Base-by-base conservation (phyloP, 495 filamentous ascomycete species). In the Rostrohypoxylon terebratum region DNA sequence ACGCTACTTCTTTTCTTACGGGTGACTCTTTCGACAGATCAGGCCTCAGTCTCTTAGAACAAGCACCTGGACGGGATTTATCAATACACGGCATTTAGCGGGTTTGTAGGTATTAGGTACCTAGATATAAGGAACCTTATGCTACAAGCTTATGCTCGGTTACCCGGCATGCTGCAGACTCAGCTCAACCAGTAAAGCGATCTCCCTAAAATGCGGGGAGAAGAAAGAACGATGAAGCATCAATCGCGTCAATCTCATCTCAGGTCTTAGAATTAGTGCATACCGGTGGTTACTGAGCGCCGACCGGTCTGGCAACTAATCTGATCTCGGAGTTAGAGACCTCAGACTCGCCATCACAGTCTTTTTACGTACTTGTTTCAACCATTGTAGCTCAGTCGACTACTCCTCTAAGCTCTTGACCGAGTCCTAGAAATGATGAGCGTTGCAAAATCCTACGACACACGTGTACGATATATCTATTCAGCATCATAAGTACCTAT, bases 121-220 rank as follows among this genome's bases (percentile, higher is more conserved):
- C n/a, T 58, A 33, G n/a, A 59, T 50, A 21, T 28, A 50, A 54
- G 14, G 14, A 44, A 36, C n/a, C n/a, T n/a, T n/a, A n/a, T 28
- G 20, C 48, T 50, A 50, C 59, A 44, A 55, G 34, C 48, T 33
- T 45, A 65, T 57, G 34, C 8, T 57, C 62, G 50, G 55, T 40
- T 67, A 67, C 42, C 44, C 64, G 31, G 64, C 33, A 44, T 16
- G 18, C 21, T 42, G 25, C 33, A 44, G 44, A 18, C 64, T 67
- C 55, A 53, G 64, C 64, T 59, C 55, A 67, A 33, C 53, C 45
- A 42, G 54, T 66, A 66, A 40, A 18, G 50, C 40, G 63, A 59
- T 67, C 63, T 63, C 51, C 16, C 31, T 53, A 20, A 47, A 67
- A 63, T 72, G 69, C 58, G 63, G 63, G 58, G 63, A 63, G 50